Conservation (phyloP, 805 yeast species). For the Lachancea kluyveri region DNA sequence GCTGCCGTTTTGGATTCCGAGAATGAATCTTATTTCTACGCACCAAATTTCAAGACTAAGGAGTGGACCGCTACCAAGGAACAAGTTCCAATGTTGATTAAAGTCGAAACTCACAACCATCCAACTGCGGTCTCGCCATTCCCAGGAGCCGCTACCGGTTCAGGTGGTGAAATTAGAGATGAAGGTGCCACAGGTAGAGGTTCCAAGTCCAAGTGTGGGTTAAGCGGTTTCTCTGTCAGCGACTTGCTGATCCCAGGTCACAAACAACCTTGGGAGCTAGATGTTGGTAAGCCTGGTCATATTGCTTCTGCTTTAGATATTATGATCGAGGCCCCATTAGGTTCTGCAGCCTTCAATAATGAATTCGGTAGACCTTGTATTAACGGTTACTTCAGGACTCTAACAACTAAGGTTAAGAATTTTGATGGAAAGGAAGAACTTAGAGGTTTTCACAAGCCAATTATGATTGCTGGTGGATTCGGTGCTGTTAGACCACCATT, state of each 20-base stretch:
- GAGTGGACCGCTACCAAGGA: slow-evolving; percentile 74
- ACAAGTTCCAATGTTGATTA: slow-evolving; percentile 79
- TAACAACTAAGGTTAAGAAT: slow-evolving; percentile 71
- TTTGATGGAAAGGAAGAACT: slow-evolving; percentile 59
- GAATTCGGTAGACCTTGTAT: slow-evolving; percentile 99
- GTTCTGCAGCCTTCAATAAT: slow-evolving; percentile 96
- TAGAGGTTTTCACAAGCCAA: slow-evolving; percentile 98
- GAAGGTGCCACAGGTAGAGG: slow-evolving; percentile 99
- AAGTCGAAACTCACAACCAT: slow-evolving; percentile 98
- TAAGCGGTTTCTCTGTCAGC: slow-evolving; percentile 87
- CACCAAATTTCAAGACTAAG: slow-evolving; percentile 70
- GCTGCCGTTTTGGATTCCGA: slow-evolving; percentile 75
- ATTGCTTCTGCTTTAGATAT: slow-evolving; percentile 90
- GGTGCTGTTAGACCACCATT: slow-evolving; percentile 94
- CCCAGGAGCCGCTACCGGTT: slow-evolving; percentile 99
- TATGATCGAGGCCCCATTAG: slow-evolving; percentile 95
- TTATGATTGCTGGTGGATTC: slow-evolving; percentile 99
- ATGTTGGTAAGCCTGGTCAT: slow-evolving; percentile 85
- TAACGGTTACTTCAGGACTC: slow-evolving; percentile 92
- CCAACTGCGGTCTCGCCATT: slow-evolving; percentile 99
- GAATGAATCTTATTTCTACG: slow-evolving; percentile 63
- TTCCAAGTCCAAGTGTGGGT: slow-evolving; percentile 93
- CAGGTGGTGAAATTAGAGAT: slow-evolving; percentile 99
- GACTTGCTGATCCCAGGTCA: slow-evolving; percentile 82
- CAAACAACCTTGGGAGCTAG: slow-evolving; percentile 92